Base-by-base conservation (phyloP, 139 green algal species). In the Nannochloris sp. region DNA sequence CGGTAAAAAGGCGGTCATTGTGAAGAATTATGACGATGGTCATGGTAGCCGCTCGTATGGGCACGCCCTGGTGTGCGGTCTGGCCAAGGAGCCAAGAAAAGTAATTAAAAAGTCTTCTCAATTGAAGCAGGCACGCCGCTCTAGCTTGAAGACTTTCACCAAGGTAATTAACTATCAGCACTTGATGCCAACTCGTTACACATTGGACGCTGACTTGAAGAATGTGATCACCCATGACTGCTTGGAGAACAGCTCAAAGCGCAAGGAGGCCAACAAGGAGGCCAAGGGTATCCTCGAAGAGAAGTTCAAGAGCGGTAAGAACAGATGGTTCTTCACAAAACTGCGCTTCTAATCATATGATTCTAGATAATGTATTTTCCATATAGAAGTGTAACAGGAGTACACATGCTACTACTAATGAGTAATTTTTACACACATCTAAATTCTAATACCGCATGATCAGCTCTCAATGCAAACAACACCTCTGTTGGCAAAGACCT, bases 141-240 rank as follows among this genome's bases (percentile, higher is more conserved):
- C 82, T 51, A 86, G 71, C 59, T 8, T 86, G 17, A 86, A 86
- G 91, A 93, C 89, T 9, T 98, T 98, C 82, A 82, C 97, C 66
- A 99, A 99, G 89, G 63, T 83, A 28, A 84, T 96, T 44, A 99
- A 99, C 88, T 98, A 97, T 86, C 95, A 95, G 81, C 94, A 99
- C 87, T 72, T 99, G 49, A 98, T 99, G 94, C 94, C 94, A 66
- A 99, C 94, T 8, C 86, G 94, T 33, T 99, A 99, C 87, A 92
- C 84, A 2, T 78, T 99, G 63, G 94, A 98, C 58, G 83, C 97
- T 23, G 92, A 99, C 73, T 78, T 98, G 37, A 95, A 95, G 82
- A 82, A 79, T 55, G 75, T 91, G 9, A 85, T 96, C 11, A 85
- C 83, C 0, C 10, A 69, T 11, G 93, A 98, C 20, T 84, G 77